Conservation (phyloP, 78 protist genomes). For the Dictyostelium capitatum region DNA sequence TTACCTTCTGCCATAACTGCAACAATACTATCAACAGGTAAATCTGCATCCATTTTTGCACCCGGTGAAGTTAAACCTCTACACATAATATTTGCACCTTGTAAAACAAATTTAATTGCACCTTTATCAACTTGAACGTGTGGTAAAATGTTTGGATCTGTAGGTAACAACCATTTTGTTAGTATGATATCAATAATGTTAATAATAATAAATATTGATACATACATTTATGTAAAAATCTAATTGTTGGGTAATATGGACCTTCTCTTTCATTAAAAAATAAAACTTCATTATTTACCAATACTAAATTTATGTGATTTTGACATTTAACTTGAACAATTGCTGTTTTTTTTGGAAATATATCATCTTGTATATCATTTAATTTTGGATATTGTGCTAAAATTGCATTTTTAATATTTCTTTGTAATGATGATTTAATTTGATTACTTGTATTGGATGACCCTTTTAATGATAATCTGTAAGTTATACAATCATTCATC, state of each 20-base stretch:
- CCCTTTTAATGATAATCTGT: constrained; percentile 51
- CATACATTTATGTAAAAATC: constrained; percentile 82
- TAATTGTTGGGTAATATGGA: constrained; percentile 80
- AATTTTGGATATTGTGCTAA: constrained; percentile 74
- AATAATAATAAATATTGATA: neutral
- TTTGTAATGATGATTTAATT: constrained; percentile 79
- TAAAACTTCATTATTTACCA: constrained; percentile 71
- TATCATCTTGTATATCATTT: constrained; percentile 60
- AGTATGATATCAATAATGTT: neutral
- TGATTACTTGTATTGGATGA: constrained; percentile 32
- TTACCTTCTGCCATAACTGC: constrained; percentile 85
- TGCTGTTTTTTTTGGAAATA: constrained; percentile 86
- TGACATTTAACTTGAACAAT: constrained; percentile 82
- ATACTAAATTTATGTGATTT: constrained; percentile 49
- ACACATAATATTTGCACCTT: constrained; percentile 86
- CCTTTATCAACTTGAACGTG: constrained; percentile 83
- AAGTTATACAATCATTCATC: neutral
- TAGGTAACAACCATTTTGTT: neutral
- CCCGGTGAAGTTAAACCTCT: constrained; percentile 84
- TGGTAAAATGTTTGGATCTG: constrained; percentile 83
- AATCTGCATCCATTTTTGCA: constrained; percentile 64
- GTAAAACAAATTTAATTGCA: constrained; percentile 81
- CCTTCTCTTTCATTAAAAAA: constrained; percentile 85
- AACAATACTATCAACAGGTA: constrained; percentile 63
- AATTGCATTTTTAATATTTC: constrained; percentile 61